phyloP scores from a whole-genome alignment of 768 basidiomycete species.

The Suillus clintonianus region DNA sequence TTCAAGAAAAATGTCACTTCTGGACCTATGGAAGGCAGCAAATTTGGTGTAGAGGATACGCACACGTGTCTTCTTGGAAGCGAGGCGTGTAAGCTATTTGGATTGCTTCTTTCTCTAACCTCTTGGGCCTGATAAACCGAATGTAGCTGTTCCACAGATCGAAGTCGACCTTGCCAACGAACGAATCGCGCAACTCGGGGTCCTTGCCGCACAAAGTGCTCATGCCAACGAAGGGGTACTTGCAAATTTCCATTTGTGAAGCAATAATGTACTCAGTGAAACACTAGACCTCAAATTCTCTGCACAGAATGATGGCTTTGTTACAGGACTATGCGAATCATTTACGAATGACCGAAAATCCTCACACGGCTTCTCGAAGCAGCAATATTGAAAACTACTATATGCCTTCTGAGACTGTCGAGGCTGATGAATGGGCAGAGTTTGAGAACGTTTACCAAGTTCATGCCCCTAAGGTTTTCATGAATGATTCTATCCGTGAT shows the following conservation, averaged over 20 bases:
- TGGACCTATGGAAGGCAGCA: slow-evolving; percentile 52
- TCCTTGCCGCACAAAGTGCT: slow-evolving; percentile 13
- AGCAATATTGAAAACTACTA: slow-evolving; percentile 52
- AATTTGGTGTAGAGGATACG: slow-evolving; percentile 85
- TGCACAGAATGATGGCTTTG: slow-evolving; percentile 55
- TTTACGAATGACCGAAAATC: slow-evolving; percentile 47
- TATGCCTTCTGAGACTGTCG: slow-evolving; percentile 67
- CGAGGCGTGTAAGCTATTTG: slow-evolving; percentile 58
- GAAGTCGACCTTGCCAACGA: slow-evolving; percentile 61
- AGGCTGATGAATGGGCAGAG: slow-evolving; percentile 70
- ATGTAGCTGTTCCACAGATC: slow-evolving; percentile 58
- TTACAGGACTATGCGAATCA: slow-evolving; percentile 63
- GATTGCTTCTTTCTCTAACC: slow-evolving; percentile 2
- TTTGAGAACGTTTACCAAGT: slow-evolving; percentile 93
- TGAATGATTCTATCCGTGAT: slow-evolving; percentile 78
- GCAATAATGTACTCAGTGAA: slow-evolving; percentile 4
- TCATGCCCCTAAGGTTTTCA: slow-evolving; percentile 80
- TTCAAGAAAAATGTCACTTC: slow-evolving; percentile 60
- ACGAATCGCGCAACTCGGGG: slow-evolving; percentile 53
- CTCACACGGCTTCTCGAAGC: slow-evolving; percentile 29
- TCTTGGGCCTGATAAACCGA: slow-evolving; percentile 4
- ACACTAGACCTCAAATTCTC: slow-evolving; percentile 25
- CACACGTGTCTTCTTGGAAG: slow-evolving; percentile 81
- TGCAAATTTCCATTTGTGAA: background rate
- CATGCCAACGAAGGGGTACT: slow-evolving; percentile 18